phyloP scores from a whole-genome alignment of 2,329 filamentous ascomycete genomes.

The Fusarium subtropicale region DNA sequence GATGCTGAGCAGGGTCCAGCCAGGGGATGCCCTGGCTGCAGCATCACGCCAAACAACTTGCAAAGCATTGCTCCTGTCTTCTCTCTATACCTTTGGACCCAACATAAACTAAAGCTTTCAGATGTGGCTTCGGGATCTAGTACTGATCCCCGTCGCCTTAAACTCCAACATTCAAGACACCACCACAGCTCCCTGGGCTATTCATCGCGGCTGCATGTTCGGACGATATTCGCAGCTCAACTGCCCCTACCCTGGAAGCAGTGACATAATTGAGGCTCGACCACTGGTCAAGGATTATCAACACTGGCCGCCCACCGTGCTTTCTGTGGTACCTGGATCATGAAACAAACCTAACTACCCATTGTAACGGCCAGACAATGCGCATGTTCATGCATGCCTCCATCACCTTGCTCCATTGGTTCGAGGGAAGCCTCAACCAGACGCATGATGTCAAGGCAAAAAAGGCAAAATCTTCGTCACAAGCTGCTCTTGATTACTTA shows the following conservation, averaged over 20 bases:
- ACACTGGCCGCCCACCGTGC: neutral
- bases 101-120: neutral
- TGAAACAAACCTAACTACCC: neutral
- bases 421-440: neutral
- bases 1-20: conserved; percentile 1
- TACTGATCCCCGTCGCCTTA: neutral
- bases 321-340: neutral
- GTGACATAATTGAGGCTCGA: conserved; percentile 11
- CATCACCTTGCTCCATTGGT: neutral
- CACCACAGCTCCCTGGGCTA: neutral
- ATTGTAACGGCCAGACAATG: neutral
- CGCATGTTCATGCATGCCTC: neutral
- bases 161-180: neutral
- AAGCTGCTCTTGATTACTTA: neutral
- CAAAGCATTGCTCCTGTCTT: neutral
- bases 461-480: neutral
- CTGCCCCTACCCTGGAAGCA: conserved; percentile 2
- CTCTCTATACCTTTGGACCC: neutral
- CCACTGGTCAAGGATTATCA: neutral
- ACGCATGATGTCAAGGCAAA: neutral
- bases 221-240: neutral
- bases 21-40: conserved; percentile 3
- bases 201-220: neutral
- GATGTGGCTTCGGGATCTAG: conserved; percentile 28
- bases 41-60: conserved; percentile 10